Percentiles rank a stretch among this genome's conserved stretches.
phyloP scores from a whole-genome alignment of 495 filamentous ascomycete genomes.

The Monascus purpureus region DNA sequence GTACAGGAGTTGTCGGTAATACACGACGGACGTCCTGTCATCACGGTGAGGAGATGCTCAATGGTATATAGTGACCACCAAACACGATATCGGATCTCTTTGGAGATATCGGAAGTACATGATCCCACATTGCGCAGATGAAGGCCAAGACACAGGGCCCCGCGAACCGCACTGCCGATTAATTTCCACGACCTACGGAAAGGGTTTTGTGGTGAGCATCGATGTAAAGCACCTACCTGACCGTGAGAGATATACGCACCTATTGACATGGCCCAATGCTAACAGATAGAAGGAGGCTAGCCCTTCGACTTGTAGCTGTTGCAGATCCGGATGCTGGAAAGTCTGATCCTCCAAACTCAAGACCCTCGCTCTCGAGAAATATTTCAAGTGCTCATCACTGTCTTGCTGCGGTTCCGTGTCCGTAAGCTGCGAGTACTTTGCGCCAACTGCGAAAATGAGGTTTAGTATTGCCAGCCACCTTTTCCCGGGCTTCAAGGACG shows the following conservation, averaged over 20 bases:
- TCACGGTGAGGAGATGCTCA: constrained; percentile 41
- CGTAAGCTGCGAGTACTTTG: constrained; percentile 34
- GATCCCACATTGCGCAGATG: constrained; percentile 42
- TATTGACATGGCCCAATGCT: constrained; percentile 42
- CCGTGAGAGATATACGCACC: constrained; percentile 21
- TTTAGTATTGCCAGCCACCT: constrained; percentile 48
- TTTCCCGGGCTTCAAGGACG: constrained; percentile 21
- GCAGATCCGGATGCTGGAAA: constrained; percentile 38
- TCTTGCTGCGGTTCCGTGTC: constrained; percentile 29
- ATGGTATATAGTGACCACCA: constrained; percentile 49
- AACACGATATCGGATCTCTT: constrained; percentile 41
- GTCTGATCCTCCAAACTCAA: constrained; percentile 37
- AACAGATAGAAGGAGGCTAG: constrained; percentile 47
- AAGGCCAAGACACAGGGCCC: constrained; percentile 44
- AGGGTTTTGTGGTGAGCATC: constrained; percentile 2
- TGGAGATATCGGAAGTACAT: constrained; percentile 33
- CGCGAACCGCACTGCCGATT: constrained; percentile 41
- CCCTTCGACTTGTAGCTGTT: constrained; percentile 44
- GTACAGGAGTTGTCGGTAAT: constrained; percentile 40
- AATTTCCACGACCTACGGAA: constrained; percentile 44
- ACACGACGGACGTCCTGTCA: constrained; percentile 47
- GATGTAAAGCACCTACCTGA: not conserved
- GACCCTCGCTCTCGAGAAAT: constrained; percentile 39
- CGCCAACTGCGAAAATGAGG: constrained; percentile 47
- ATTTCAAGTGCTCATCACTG: constrained; percentile 38